phyloP scores from a whole-genome alignment of 768 basidiomycete genomes.

The Russula sp. region DNA sequence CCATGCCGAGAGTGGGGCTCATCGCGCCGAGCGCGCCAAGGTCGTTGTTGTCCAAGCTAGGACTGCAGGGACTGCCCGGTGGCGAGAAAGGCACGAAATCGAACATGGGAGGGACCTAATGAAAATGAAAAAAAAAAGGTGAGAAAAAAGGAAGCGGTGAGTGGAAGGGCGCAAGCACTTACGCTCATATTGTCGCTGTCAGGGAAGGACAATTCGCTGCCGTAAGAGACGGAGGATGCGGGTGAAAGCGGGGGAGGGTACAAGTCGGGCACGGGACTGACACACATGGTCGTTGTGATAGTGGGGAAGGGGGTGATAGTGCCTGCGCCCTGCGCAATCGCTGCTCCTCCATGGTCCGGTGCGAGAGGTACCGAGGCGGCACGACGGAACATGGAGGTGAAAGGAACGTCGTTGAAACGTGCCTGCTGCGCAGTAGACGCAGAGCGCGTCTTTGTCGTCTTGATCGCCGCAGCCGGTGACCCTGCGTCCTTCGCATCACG shows the following conservation, averaged over 20 bases:
- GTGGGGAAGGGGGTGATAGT: neutral
- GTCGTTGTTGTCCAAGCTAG: slow-evolving; percentile 13
- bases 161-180: neutral
- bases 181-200: slow-evolving; percentile 16
- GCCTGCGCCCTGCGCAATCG: neutral
- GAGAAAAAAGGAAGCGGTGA: neutral
- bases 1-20: neutral
- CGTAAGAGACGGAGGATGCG: slow-evolving; percentile 17
- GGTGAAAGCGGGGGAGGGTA: slow-evolving; percentile 15
- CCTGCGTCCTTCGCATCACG: neutral
- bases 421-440: slow-evolving; percentile 21
- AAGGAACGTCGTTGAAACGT: slow-evolving; percentile 40
- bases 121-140: neutral
- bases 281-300: neutral
- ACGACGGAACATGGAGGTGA: slow-evolving; percentile 61
- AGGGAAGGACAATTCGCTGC: slow-evolving; percentile 16
- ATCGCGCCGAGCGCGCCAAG: slow-evolving; percentile 1
- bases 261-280: neutral
- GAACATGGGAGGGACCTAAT: neutral
- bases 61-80: slow-evolving; percentile 19
- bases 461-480: neutral
- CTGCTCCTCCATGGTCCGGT: neutral
- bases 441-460: slow-evolving; percentile 11
- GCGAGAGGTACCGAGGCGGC: slow-evolving; percentile 40
- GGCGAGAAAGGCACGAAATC: slow-evolving; percentile 17